A percentile compares a stretch with the other conserved stretches of the same genome.
Conservation (phyloP, 2,329 filamentous ascomycete genomes). For the Purpureocillium takamizusanense region DNA sequence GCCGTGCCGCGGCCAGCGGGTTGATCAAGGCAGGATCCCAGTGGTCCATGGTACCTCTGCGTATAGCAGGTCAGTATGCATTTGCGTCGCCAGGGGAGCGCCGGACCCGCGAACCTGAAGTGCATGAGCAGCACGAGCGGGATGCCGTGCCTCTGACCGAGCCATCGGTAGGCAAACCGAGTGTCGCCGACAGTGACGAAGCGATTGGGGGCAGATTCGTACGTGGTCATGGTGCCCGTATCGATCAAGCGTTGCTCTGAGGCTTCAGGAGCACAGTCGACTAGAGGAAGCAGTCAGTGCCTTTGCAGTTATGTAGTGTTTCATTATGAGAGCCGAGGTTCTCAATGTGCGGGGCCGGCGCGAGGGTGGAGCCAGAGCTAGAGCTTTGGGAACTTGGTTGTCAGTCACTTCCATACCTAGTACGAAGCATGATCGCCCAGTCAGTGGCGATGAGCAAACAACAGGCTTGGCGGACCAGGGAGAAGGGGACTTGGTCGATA, state of each 20-base stretch:
- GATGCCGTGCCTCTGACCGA: slow-evolving; percentile 18
- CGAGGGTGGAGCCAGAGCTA: too few species aligned
- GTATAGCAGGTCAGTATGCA: background rate
- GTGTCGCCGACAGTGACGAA: slow-evolving; percentile 19
- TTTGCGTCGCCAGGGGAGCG: background rate
- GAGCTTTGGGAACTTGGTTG: too few species aligned
- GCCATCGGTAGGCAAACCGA: slow-evolving; percentile 21
- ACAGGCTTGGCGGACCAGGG: too few species aligned
- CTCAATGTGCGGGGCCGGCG: background rate
- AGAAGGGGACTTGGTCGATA: too few species aligned
- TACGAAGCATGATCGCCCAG: too few species aligned
- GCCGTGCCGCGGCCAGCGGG: slow-evolving; percentile 28
- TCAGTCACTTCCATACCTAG: too few species aligned
- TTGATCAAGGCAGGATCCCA: slow-evolving; percentile 37
- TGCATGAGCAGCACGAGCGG: slow-evolving; percentile 22
- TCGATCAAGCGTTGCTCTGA: too few species aligned
- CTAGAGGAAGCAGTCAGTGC: too few species aligned
- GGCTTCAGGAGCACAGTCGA: too few species aligned
- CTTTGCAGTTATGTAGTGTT: background rate
- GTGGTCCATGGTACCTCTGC: slow-evolving; percentile 27
- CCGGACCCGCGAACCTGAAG: slow-evolving; percentile 16
- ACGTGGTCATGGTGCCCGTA: slow-evolving; percentile 17
- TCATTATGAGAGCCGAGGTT: background rate
- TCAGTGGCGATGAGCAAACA: too few species aligned
- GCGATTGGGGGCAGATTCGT: slow-evolving; percentile 17